Conservation (phyloP, 306 rosid genomes). For the Astragalus glycyphyllos region DNA sequence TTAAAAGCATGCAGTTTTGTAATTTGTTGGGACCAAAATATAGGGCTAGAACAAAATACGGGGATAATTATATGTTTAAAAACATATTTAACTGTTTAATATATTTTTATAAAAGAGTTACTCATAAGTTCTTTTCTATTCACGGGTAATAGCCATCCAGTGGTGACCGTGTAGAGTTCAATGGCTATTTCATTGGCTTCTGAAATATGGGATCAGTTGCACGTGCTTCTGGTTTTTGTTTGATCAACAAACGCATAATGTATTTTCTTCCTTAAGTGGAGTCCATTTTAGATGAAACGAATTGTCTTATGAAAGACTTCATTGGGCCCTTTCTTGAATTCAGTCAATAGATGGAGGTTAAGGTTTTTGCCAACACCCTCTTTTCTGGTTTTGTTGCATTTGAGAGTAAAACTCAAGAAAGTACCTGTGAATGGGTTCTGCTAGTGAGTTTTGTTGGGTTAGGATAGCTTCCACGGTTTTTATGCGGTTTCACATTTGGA, state of each 20-base stretch:
- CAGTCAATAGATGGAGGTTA: conserved; percentile 7
- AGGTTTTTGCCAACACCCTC: conserved; percentile 5
- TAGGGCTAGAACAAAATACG: too few species aligned
- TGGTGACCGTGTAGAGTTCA: background rate
- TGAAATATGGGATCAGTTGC: conserved; percentile 14
- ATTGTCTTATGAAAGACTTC: background rate
- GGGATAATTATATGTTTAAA: too few species aligned
- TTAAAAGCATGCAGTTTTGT: too few species aligned
- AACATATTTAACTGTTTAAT: too few species aligned
- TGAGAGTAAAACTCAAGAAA: conserved; percentile 11
- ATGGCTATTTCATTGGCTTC: conserved; percentile 30
- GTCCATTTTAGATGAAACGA: conserved; percentile 22
- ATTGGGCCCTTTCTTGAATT: conserved; percentile 19
- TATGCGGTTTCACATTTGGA: background rate
- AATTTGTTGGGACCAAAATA: too few species aligned
- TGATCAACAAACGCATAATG: conserved; percentile 3
- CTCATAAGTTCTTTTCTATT: background rate
- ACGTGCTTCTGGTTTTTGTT: conserved; percentile 38
- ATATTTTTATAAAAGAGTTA: too few species aligned
- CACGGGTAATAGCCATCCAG: conserved; percentile 7
- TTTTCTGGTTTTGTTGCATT: conserved; percentile 20
- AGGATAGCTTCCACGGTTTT: conserved; percentile 1
- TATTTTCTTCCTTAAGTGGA: conserved; percentile 10
- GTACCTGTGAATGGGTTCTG: conserved; percentile 9
- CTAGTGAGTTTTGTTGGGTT: background rate